Evolutionary conservation across 1,139 yeast species (phyloP), one percentile per base, ranked within the genome.

Genomic region (Blastobotrys raffinosifermentans): DNA sequence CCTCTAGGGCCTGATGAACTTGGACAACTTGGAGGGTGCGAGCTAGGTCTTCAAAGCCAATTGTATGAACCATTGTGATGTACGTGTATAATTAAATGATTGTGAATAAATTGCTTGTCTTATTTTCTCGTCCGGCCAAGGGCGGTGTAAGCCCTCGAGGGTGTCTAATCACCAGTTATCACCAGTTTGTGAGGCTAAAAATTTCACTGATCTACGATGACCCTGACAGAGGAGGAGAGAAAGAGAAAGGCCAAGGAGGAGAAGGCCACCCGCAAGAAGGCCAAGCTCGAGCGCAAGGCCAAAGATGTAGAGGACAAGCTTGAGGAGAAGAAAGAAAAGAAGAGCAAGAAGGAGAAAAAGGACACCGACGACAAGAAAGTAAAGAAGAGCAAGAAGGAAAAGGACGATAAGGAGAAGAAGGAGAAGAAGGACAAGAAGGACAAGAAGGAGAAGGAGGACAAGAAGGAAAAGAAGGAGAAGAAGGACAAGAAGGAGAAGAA

Each of bases 301-400:
- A 19, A 27, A 10, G 9, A 40, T 8, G 11, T 9, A 14, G 22
- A 26, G 23, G 9, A 15, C 8, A 30, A 21, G 29, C 11, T 17
- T 3, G 21, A 27, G 31, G 34, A 29, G 39, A 36, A 31, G 29
- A 37, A 26, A 26, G 34, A 31, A 13, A 31, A 37, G 26, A 29
- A 25, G 25, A 27, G 23, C 23, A 15, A 26, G 14, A 25, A 27
- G 30, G 29, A 19, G 20, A 15, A 29, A 27, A 19, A 31, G 31
- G 16, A 20, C 5, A 25, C 26, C 32, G 13, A 29, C 27, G 19
- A 36, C 15, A 21, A 16, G 19, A 15, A 26, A 31, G 31, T 39
- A 27, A 29, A 38, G 19, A 25, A 17, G 25, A 22, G 19, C 23
- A 19, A 31, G 27, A 17, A 23, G 18, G 16, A 37, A 14, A 30